Evolutionary conservation across 345 rosid genomes (phyloP).

Genomic region (Excoecaria agallocha): DNA sequence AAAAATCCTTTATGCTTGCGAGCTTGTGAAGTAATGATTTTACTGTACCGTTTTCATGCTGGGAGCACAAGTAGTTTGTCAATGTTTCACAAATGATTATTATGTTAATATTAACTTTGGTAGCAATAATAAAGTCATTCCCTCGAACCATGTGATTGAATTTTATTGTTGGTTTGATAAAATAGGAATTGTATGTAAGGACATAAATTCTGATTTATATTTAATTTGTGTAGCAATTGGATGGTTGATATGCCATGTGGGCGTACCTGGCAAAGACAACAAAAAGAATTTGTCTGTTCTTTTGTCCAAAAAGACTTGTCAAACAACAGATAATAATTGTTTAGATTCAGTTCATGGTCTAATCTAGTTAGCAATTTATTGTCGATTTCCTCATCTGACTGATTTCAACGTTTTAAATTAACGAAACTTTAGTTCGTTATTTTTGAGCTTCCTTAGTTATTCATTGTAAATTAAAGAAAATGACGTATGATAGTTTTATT

Average conservation of each 20-base stretch:
- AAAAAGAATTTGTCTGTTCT: slow-evolving; percentile 5
- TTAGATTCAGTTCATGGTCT: not conserved
- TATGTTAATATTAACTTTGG: no score
- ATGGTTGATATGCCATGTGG: not conserved
- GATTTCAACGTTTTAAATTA: not conserved
- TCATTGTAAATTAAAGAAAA: no score
- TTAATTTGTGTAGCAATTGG: not conserved
- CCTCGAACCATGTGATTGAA: no score
- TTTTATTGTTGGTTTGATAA: not conserved
- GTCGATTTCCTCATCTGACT: not conserved
- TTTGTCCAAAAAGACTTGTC: not conserved
- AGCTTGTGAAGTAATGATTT: no score
- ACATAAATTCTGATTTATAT: not conserved
- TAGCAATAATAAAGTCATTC: no score
- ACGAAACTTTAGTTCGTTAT: not conserved
- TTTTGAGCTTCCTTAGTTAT: no score
- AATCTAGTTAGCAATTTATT: not conserved
- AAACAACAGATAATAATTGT: not conserved
- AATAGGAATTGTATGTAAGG: not conserved
- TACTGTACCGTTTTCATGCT: no score
- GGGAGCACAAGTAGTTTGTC: no score
- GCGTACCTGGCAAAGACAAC: not conserved
- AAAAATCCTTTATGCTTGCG: no score
- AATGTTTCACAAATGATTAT: no score
- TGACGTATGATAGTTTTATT: no score